Evolutionary conservation across 306 rosid genomes (phyloP).

Genomic region (Cucurbita maxima): DNA sequence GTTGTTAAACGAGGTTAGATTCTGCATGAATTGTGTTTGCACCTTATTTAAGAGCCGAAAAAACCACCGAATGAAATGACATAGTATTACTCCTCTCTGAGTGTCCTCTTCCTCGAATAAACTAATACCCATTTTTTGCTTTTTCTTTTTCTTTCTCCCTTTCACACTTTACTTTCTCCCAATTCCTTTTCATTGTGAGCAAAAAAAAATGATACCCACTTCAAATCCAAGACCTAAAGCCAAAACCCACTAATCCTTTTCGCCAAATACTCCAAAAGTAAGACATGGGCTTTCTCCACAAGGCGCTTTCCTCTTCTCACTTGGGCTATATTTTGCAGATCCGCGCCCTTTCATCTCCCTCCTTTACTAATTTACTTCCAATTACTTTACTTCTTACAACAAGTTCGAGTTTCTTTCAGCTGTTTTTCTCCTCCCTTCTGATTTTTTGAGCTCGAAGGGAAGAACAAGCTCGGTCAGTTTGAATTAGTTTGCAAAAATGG

Average conservation of each 20-base stretch:
- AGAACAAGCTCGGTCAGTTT: background rate
- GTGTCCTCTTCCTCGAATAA: background rate
- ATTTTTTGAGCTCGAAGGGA: background rate
- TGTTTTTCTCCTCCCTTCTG: background rate
- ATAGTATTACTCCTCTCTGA: background rate
- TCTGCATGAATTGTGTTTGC: too few relatives aligned
- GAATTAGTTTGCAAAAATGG: background rate
- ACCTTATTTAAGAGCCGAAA: too few relatives aligned
- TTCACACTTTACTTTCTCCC: background rate
- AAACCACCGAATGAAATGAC: background rate
- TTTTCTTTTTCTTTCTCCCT: too few relatives aligned
- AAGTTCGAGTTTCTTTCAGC: background rate
- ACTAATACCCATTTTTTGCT: background rate
- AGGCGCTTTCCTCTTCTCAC: background rate
- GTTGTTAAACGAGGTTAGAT: too few relatives aligned
- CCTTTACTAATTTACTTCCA: background rate
- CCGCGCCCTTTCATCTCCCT: background rate
- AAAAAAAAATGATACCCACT: background rate
- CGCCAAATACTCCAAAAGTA: background rate
- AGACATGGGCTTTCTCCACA: background rate
- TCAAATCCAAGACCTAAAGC: background rate
- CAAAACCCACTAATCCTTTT: background rate
- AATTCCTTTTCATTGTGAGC: background rate
- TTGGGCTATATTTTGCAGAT: constrained; percentile 4
- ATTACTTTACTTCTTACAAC: background rate